These are phyloP conservation scores for Suillus alpinus DNA, from an alignment of 768 basidiomycete genomes.

Conservation along the genomic window DNA sequence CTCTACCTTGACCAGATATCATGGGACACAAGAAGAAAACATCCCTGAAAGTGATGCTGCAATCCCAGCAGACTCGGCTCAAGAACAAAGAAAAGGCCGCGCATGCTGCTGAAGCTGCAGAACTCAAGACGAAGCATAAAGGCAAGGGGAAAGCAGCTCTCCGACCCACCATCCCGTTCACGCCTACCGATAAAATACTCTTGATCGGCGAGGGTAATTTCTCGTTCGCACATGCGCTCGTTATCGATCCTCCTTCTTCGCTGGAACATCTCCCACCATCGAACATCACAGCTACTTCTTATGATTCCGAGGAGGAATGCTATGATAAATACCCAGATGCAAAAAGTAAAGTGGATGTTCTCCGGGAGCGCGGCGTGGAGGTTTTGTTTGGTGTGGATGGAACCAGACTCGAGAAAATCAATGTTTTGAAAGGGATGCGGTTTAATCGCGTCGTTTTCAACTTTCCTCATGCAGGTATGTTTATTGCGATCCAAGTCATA, in stretches of 20 bases:
- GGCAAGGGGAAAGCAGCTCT: conserved; percentile 38
- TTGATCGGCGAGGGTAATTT: conserved; percentile 95
- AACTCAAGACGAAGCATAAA: conserved; percentile 40
- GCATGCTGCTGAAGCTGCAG: conserved; percentile 39
- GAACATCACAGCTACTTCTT: conserved; percentile 84
- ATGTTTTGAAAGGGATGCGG: conserved; percentile 53
- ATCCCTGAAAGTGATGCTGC: conserved; percentile 63
- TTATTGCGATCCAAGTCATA: conserved; percentile 1
- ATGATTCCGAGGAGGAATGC: conserved; percentile 75
- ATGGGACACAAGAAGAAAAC: conserved; percentile 50
- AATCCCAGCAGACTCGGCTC: conserved; percentile 66
- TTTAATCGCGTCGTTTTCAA: conserved; percentile 91
- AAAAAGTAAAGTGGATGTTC: conserved; percentile 47
- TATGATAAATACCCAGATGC: conserved; percentile 83
- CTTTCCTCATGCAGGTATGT: conserved; percentile 90
- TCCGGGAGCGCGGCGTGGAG: conserved; percentile 59
- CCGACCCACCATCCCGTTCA: conserved; percentile 62
- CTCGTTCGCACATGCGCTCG: conserved; percentile 79
- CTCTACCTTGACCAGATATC: neutral
- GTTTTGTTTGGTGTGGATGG: conserved; percentile 86
- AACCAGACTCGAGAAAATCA: conserved; percentile 62
- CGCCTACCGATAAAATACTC: conserved; percentile 61
- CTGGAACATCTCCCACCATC: conserved; percentile 53
- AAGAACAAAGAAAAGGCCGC: conserved; percentile 62
- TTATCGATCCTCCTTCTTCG: conserved; percentile 42